Percentiles rank a stretch among this genome's conserved stretches.
These are phyloP conservation scores for Citrullus mucosospermus DNA, from an alignment of 306 rosid genomes.

Conservation along the genomic window DNA sequence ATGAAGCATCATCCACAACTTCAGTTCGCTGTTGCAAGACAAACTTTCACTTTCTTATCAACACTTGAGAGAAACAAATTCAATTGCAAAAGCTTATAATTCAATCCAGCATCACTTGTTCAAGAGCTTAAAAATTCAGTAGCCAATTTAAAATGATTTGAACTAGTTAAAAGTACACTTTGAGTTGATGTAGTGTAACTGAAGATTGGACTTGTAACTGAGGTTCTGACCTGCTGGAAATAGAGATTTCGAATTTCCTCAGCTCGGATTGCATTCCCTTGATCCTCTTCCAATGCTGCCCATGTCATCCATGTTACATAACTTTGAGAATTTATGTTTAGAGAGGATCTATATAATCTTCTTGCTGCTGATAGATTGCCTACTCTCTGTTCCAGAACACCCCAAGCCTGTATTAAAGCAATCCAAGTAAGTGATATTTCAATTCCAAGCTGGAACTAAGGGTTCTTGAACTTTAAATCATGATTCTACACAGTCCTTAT, in stretches of 20 bases:
- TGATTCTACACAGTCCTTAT: not conserved
- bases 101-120: not conserved
- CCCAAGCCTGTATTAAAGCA: conserved; percentile 67
- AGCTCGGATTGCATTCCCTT: conserved; percentile 82
- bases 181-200: not conserved
- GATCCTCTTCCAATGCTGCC: conserved; percentile 87
- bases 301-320: conserved; percentile 97
- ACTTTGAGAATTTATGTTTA: conserved; percentile 83
- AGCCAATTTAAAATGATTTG: not conserved
- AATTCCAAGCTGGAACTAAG: not conserved
- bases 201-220: not conserved
- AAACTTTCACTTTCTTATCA: conserved; percentile 8
- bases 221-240: conserved; percentile 74
- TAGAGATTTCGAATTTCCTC: conserved; percentile 87
- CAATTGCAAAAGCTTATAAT: not conserved
- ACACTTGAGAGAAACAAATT: not conserved
- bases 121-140: not conserved
- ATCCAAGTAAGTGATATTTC: not conserved
- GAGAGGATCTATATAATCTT: conserved; percentile 72
- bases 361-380: conserved; percentile 71
- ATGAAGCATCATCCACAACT: conserved; percentile 92
- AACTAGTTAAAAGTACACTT: not conserved
- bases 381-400: conserved; percentile 80
- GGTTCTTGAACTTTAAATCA: not conserved
- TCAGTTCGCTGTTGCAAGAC: conserved; percentile 61